phyloP scores from a whole-genome alignment of 768 basidiomycete species.

The Hygrocybe punicea region DNA sequence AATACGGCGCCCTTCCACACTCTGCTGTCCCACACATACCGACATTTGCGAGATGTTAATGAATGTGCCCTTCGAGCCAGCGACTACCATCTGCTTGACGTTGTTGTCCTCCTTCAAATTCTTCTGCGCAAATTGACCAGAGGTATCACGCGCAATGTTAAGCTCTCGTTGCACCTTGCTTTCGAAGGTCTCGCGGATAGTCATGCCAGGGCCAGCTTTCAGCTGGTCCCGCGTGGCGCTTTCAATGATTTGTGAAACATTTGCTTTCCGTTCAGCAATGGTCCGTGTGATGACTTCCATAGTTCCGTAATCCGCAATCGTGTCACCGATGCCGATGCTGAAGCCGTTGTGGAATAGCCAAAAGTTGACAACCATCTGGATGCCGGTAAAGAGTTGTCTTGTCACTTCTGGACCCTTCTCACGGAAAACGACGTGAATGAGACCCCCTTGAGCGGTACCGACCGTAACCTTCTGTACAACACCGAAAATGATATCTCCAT shows the following conservation, averaged over 20 bases:
- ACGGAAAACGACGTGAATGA: conserved; percentile 94
- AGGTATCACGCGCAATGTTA: conserved; percentile 91
- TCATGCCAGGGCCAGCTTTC: conserved; percentile 95
- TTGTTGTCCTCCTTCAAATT: conserved; percentile 99
- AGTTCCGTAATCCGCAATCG: conserved; percentile 85
- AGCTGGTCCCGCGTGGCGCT: conserved; percentile 83
- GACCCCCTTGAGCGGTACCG: conserved; percentile 89
- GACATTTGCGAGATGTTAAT: conserved; percentile 99
- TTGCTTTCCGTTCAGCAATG: conserved; percentile 75
- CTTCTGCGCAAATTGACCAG: conserved; percentile 96
- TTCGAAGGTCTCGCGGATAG: conserved; percentile 98
- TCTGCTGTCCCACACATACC: conserved; percentile 97
- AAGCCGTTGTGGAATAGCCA: conserved; percentile 99
- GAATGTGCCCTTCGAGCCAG: conserved; percentile 97
- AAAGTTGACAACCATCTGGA: conserved; percentile 95
- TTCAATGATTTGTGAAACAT: conserved; percentile 75
- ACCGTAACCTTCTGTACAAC: conserved; percentile 99
- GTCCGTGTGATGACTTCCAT: conserved; percentile 84
- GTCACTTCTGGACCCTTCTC: conserved; percentile 95
- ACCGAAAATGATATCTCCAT: conserved; percentile 93
- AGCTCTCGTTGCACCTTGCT: conserved; percentile 85
- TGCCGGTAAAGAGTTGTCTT: conserved; percentile 83
- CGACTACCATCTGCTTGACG: conserved; percentile 99
- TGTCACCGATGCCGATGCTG: conserved; percentile 98
- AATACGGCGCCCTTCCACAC: conserved; percentile 96